Evolutionary conservation across 345 rosid genomes (phyloP), one percentile per base, ranked within the genome.

Genomic region (Camelina hispida): DNA sequence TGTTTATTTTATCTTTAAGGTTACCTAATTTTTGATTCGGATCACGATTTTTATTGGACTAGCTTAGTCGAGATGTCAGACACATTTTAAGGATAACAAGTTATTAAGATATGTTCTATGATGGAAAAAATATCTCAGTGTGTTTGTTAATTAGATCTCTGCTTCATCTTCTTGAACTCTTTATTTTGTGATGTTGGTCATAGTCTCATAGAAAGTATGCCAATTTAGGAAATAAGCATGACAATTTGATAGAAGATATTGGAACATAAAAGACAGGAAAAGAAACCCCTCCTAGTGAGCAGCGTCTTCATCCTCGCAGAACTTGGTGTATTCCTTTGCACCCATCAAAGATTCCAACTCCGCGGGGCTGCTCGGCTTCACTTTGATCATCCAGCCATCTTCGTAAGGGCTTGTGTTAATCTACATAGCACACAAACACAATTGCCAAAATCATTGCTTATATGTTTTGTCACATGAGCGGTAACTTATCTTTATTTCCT

Each of bases 381-480:
- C 91, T 76, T 91, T 94, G 73, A 91, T 91, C 90, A 94, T 88
- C 98, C 96, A 94, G 47, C 95, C 98, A 18, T 81, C 88, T 79
- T 94, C 91, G 59, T 85, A 94, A 12, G 96, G 97, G 79, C 95
- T 94, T 40, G 92, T 76, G 75, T 91, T 94, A 18, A 91, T 85
- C 98, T 93, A 71, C 76, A 79, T 40, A 64, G 40, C 42, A 52
- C 51, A 69, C 46, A 20, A 25, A 25, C 28, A 25, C 28, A 25
- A 43, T 22, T 60, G 25, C 2, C 9, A 68, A 43, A 14, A 15
- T 25, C 28, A 65, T 57, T 48, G 43, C 67, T 46, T 34, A 15
- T 16, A 18, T 42, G 25, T 30, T 52, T 25, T 25, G 42, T 53
- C 56, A 43, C 56, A 15, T 74, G 56, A 44, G 28, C 32, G 42